A percentile compares a stretch with the other conserved stretches of the same genome.
Evolutionary conservation across 768 basidiomycete species (phyloP).

Genomic region (Mycena kentingensis): DNA sequence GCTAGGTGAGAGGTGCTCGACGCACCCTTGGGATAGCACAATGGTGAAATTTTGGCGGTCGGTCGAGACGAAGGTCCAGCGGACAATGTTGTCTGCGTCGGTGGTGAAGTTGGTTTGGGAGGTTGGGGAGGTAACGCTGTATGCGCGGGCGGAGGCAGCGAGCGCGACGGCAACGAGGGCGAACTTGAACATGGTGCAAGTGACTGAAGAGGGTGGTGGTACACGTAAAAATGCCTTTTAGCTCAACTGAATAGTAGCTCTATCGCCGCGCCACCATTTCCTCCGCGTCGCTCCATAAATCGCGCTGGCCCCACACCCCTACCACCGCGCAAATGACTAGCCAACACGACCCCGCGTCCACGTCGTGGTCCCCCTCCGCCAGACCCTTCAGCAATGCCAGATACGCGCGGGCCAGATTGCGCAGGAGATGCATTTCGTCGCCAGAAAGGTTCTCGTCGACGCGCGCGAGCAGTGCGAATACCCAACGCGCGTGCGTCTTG

Average conservation of each 20-base stretch:
- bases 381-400: constrained; percentile 50
- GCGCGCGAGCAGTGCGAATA: constrained; percentile 71
- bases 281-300: constrained; percentile 80
- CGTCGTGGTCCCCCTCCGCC: constrained; percentile 9
- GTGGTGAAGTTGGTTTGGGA: constrained; percentile 56
- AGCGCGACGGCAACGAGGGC: constrained; percentile 48
- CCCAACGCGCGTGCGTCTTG: constrained; percentile 71
- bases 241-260: not conserved
- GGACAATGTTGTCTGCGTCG: constrained; percentile 51
- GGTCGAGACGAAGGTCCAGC: constrained; percentile 67
- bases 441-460: constrained; percentile 70
- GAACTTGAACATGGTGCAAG: constrained; percentile 44
- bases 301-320: constrained; percentile 75
- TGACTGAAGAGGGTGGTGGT: constrained; percentile 12
- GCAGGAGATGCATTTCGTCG: constrained; percentile 77
- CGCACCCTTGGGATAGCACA: constrained; percentile 66
- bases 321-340: constrained; percentile 66
- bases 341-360: constrained; percentile 53
- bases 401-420: constrained; percentile 74
- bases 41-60: constrained; percentile 71
- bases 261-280: constrained; percentile 38
- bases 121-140: constrained; percentile 58
- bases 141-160: constrained; percentile 65
- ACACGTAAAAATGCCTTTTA: not conserved
- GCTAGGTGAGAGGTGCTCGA: constrained; percentile 1